These are phyloP conservation scores for Flueggea neowawraea DNA, from an alignment of 441 rosid genomes.

Conservation along the genomic window DNA sequence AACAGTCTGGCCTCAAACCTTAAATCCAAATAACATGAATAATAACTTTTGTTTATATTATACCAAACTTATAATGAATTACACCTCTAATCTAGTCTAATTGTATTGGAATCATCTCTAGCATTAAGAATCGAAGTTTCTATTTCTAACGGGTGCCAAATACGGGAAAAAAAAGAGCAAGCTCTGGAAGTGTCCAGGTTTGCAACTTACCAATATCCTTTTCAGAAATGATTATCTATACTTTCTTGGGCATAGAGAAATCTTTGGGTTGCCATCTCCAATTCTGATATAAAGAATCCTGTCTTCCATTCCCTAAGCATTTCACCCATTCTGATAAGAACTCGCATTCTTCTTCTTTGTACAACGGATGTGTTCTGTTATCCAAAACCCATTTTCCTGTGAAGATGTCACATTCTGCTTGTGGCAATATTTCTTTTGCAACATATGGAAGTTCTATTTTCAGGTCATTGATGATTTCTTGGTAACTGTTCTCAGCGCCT, in stretches of 20 bases:
- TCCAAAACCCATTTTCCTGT: conserved; percentile 70
- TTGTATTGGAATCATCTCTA: too few relatives aligned
- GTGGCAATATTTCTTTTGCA: too few relatives aligned
- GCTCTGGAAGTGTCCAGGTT: too few relatives aligned
- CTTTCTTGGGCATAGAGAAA: conserved; percentile 63
- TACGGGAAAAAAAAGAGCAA: too few relatives aligned
- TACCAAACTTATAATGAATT: background rate
- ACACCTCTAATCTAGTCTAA: too few relatives aligned
- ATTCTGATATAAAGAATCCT: conserved; percentile 58
- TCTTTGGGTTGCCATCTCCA: conserved; percentile 90
- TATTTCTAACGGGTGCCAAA: too few relatives aligned
- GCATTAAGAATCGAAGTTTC: too few relatives aligned
- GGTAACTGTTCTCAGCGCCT: background rate
- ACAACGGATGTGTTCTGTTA: conserved; percentile 51
- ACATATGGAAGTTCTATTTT: background rate
- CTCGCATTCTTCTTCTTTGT: conserved; percentile 64
- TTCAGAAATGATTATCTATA: background rate
- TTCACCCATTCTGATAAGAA: conserved; percentile 62
- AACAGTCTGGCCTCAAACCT: conserved; percentile 40
- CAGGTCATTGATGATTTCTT: background rate
- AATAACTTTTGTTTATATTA: background rate
- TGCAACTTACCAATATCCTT: too few relatives aligned
- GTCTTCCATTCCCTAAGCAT: conserved; percentile 70
- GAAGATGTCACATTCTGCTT: conserved; percentile 63
- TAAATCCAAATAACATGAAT: background rate